A percentile compares a stretch with the other conserved stretches of the same genome.
These are phyloP conservation scores for Silene conica DNA, from an alignment of 148 eudicot genomes.

Conservation along the genomic window DNA sequence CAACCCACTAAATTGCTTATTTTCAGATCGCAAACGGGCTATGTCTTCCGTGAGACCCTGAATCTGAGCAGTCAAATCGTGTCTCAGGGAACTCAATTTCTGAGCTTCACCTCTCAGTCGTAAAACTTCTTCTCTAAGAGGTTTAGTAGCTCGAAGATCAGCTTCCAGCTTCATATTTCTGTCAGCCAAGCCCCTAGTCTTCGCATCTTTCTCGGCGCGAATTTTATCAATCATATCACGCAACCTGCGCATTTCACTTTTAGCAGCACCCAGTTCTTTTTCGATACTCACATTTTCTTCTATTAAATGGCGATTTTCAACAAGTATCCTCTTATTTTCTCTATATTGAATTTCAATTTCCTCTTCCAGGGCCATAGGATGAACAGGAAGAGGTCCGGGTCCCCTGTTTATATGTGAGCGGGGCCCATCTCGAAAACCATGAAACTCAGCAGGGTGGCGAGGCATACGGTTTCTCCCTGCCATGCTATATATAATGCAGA, in stretches of 20 bases:
- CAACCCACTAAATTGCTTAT: constrained; percentile 50
- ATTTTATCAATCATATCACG: constrained; percentile 53
- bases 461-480: constrained; percentile 77
- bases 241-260: constrained; percentile 68
- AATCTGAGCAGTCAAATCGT: constrained; percentile 59
- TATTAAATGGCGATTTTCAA: constrained; percentile 60
- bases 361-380: constrained; percentile 71
- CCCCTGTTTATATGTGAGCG: constrained; percentile 47
- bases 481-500: constrained; percentile 49
- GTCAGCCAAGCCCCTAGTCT: constrained; percentile 53
- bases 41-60: constrained; percentile 61
- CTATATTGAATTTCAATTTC: constrained; percentile 69
- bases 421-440: constrained; percentile 54
- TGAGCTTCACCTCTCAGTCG: constrained; percentile 65
- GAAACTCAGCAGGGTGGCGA: constrained; percentile 48
- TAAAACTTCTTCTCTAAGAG: constrained; percentile 58
- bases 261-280: constrained; percentile 61
- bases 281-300: constrained; percentile 71
- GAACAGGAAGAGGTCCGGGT: constrained; percentile 50
- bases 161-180: constrained; percentile 69
- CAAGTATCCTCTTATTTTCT: constrained; percentile 59
- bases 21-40: constrained; percentile 50
- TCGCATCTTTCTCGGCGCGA: constrained; percentile 57
- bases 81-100: constrained; percentile 46
- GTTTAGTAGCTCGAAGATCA: constrained; percentile 63